Evolutionary conservation across 805 yeast species (phyloP).

Genomic region (Ascoidea tarda): DNA sequence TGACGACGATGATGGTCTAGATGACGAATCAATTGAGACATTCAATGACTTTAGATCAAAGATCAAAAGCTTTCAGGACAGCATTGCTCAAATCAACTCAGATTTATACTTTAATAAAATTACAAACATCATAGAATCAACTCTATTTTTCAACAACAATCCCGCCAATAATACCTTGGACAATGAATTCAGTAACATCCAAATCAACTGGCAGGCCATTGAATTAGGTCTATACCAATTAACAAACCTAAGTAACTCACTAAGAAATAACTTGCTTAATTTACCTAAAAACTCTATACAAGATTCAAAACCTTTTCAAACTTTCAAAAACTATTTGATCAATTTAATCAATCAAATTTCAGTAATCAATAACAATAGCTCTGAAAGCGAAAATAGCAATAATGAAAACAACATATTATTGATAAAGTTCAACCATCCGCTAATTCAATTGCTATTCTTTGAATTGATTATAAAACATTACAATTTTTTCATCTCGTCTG

Average conservation of each 20-base stretch:
- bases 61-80: conserved; percentile 72
- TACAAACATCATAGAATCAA: conserved; percentile 42
- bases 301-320: conserved; percentile 48
- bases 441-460: conserved; percentile 68
- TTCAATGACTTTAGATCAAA: conserved; percentile 68
- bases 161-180: background rate
- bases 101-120: conserved; percentile 46
- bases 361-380: conserved; percentile 1
- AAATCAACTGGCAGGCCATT: conserved; percentile 57
- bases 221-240: conserved; percentile 84
- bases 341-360: conserved; percentile 34
- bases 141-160: conserved; percentile 20
- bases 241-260: conserved; percentile 62
- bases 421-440: conserved; percentile 54
- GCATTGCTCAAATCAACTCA: conserved; percentile 49
- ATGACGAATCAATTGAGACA: conserved; percentile 62
- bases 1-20: conserved; percentile 57
- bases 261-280: conserved; percentile 65
- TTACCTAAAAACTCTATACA: conserved; percentile 51
- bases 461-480: conserved; percentile 78
- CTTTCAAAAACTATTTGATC: conserved; percentile 45
- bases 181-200: background rate
- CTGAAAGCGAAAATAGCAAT: background rate
- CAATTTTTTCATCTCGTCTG: conserved; percentile 29
- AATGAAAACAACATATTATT: background rate